Base-by-base conservation (phyloP, 768 basidiomycete genomes). In the Tulasnella sp. region DNA sequence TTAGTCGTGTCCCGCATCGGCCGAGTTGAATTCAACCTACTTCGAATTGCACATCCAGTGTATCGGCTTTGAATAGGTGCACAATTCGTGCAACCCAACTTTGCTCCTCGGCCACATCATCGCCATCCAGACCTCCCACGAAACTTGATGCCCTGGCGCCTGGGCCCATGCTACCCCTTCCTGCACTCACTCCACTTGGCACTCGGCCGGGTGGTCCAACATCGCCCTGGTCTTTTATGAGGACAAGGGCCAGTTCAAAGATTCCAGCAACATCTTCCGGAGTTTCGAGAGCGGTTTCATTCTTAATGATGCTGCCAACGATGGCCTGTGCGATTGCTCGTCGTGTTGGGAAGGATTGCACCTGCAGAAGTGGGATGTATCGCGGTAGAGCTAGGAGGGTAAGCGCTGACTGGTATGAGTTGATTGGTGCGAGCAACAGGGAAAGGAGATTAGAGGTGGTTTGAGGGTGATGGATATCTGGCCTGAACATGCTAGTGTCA, bases 31-130 rank as follows among this genome's bases (percentile, higher is more conserved):
- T 72, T n/a, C 12, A 85, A 34, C 37, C 91, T 81, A 95, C 97
- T 90, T 96, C 93, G 82, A 96, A 97, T 84, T 99, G 98, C 20
- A 93, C 90, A 83, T 90, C 93, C 82, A 98, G 85, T 40, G 94
- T 93, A 76, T 98, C 96, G 0, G 95, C 90, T 31, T 93, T 88
- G 91, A 99, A 98, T 44, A 99, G 85, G 88, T 99, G 98, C 2
- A 99, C 94, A 95, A 99, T 98, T 82, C 97, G 88, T 58, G 98
- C 97, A 22, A 98, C 92, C 98, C 98, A 99, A 0, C 98, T 98
- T 84, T 99, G 98, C 85, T 99, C 98, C 85, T 99, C 98, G 0
- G 96, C 97, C 88, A 96, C 89, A 84, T 99, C 97, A 85, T 97
- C 95, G 76, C 92, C 87, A 85, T 97, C 97, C 76, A 90, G 83